These are phyloP conservation scores for Trifolium subterraneum DNA, from an alignment of 306 rosid genomes.

Conservation along the genomic window DNA sequence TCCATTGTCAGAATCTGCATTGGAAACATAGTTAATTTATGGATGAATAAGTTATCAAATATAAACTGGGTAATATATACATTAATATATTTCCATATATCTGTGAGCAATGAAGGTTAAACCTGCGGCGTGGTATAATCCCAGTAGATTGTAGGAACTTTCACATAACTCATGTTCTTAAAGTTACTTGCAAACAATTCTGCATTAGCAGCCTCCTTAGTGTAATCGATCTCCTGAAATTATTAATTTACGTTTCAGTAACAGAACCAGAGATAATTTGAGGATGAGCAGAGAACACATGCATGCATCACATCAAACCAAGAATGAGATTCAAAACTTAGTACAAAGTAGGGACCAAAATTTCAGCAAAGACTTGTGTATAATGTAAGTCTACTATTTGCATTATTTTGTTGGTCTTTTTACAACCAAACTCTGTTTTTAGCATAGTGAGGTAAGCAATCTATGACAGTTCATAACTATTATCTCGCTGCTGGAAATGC, in stretches of 20 bases:
- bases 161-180: conserved; percentile 81
- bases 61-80: conserved; percentile 24
- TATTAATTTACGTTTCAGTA: conserved; percentile 38
- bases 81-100: conserved; percentile 31
- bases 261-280: conserved; percentile 13
- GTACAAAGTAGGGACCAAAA: conserved; percentile 5
- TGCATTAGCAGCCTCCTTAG: conserved; percentile 95
- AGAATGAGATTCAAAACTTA: conserved; percentile 24
- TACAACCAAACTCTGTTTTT: background rate
- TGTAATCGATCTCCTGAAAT: conserved; percentile 97
- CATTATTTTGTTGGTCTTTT: conserved; percentile 18
- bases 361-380: conserved; percentile 1
- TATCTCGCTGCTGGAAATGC: too few relatives aligned
- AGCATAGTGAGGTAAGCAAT: conserved; percentile 17
- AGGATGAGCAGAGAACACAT: conserved; percentile 22
- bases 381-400: conserved; percentile 20
- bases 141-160: conserved; percentile 87
- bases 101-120: conserved; percentile 34
- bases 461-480: conserved; percentile 21
- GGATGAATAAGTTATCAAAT: conserved; percentile 21
- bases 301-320: conserved; percentile 35
- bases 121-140: conserved; percentile 98
- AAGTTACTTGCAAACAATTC: conserved; percentile 89
- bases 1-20: conserved; percentile 95
- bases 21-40: conserved; percentile 36